Conservation (phyloP, 371 early-diverging fungal species). For the Mycotypha africana region DNA sequence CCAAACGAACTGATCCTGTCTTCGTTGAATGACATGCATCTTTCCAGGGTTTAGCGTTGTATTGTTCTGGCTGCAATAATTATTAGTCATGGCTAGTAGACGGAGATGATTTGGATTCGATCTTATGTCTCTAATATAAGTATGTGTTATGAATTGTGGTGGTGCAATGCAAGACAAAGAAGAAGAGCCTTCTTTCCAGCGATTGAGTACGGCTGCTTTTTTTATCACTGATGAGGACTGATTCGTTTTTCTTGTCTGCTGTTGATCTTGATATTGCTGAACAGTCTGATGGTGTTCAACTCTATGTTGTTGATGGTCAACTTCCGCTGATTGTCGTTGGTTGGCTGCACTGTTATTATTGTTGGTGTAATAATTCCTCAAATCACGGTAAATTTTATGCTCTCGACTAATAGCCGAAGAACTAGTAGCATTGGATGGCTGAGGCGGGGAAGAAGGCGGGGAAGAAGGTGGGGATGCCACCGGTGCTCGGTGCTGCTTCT, state of each 20-base stretch:
- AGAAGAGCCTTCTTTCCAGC: slow-evolving; percentile 1
- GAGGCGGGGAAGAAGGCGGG: too few relatives aligned
- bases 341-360: too few relatives aligned
- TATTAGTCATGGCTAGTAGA: slow-evolving; percentile 8
- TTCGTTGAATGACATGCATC: too few relatives aligned
- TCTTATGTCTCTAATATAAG: slow-evolving; percentile 17
- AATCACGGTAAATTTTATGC: slow-evolving; percentile 6
- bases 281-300: too few relatives aligned
- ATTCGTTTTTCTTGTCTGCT: slow-evolving; percentile 1
- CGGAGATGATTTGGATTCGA: slow-evolving; percentile 12
- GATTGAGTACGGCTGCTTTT: too few relatives aligned
- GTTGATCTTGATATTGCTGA: too few relatives aligned
- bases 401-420: slow-evolving; percentile 6
- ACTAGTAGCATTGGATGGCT: background rate
- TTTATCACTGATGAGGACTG: too few relatives aligned
- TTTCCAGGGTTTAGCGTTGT: too few relatives aligned
- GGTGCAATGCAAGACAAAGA: slow-evolving; percentile 13
- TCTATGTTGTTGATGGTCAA: too few relatives aligned
- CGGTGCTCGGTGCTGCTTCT: too few relatives aligned
- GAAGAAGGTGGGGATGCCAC: slow-evolving; percentile 4
- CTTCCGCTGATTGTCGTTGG: too few relatives aligned
- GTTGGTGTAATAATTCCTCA: slow-evolving; percentile 7
- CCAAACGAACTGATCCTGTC: too few relatives aligned
- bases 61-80: background rate
- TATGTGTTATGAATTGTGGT: slow-evolving; percentile 12